Conservation (phyloP, 2,329 filamentous ascomycete genomes). For the Whalleya microplaca region DNA sequence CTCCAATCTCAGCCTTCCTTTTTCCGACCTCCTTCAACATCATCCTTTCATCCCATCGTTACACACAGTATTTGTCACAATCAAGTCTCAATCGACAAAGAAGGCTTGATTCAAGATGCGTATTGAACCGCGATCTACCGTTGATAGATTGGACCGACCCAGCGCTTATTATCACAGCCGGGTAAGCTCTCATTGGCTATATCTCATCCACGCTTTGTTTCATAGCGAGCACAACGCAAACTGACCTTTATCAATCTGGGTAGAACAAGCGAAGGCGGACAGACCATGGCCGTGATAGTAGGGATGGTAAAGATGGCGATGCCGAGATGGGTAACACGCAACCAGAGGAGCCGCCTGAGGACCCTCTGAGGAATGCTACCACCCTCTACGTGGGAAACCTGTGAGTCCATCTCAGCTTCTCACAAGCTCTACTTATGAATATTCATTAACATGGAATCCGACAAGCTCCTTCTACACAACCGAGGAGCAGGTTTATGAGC, state of each 20-base stretch:
- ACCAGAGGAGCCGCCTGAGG: conserved; percentile 63
- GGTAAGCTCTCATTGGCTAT: conserved; percentile 53
- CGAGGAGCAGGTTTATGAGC: conserved; percentile 97
- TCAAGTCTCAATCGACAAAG: background rate
- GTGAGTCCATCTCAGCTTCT: conserved; percentile 52
- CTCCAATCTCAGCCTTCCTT: conserved; percentile 15
- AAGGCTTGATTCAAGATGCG: conserved; percentile 44
- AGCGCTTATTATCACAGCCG: conserved; percentile 90
- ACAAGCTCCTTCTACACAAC: conserved; percentile 93
- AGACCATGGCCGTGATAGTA: conserved; percentile 53
- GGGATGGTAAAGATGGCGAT: conserved; percentile 60
- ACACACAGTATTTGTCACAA: conserved; percentile 1
- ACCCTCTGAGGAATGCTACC: conserved; percentile 83
- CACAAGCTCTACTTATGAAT: background rate
- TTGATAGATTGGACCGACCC: conserved; percentile 90
- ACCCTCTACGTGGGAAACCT: conserved; percentile 98
- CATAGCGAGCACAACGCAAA: conserved; percentile 3
- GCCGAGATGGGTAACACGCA: conserved; percentile 47
- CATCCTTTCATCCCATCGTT: background rate
- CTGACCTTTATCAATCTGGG: conserved; percentile 16
- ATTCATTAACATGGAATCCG: conserved; percentile 20
- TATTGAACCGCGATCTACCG: conserved; percentile 64
- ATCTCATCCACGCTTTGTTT: background rate
- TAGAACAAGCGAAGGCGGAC: conserved; percentile 74
- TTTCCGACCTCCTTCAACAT: background rate